These are phyloP conservation scores for Coriaria nepalensis DNA, from an alignment of 306 rosid genomes.

Conservation along the genomic window DNA sequence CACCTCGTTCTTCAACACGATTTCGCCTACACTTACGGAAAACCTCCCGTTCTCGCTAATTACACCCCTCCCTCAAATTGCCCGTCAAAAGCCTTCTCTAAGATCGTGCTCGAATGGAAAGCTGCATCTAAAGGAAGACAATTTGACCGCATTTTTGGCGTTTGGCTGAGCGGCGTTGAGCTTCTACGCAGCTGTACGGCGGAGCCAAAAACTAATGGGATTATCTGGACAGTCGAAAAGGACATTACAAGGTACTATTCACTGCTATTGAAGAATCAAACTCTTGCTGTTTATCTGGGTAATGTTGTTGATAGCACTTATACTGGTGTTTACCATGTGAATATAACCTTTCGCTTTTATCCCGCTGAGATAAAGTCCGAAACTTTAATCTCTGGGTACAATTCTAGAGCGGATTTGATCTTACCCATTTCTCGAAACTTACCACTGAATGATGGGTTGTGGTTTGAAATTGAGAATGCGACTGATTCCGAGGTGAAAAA, in stretches of 20 bases:
- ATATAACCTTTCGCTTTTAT: conserved; percentile 44
- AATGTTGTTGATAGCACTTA: conserved; percentile 47
- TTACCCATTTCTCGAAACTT: conserved; percentile 56
- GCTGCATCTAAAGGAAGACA: conserved; percentile 73
- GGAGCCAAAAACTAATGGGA: conserved; percentile 62
- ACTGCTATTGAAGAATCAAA: conserved; percentile 37
- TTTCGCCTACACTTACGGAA: conserved; percentile 58
- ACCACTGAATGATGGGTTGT: conserved; percentile 63
- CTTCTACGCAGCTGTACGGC: conserved; percentile 85
- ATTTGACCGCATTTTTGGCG: conserved; percentile 79
- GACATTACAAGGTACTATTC: conserved; percentile 80
- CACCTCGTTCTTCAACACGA: conserved; percentile 48
- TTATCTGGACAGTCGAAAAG: conserved; percentile 72
- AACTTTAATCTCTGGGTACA: conserved; percentile 16
- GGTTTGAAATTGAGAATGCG: conserved; percentile 54
- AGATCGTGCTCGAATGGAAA: conserved; percentile 63
- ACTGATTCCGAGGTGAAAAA: conserved; percentile 34
- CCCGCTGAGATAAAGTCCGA: conserved; percentile 20
- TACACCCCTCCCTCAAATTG: conserved; percentile 62
- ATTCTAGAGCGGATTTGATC: conserved; percentile 66
- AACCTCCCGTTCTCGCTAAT: conserved; percentile 45
- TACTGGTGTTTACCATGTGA: conserved; percentile 80
- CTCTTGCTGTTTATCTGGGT: conserved; percentile 63
- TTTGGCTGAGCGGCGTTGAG: conserved; percentile 88
- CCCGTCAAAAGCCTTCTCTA: conserved; percentile 30